phyloP scores from a whole-genome alignment of 768 basidiomycete species.

The Chlorophyllum brunneum region DNA sequence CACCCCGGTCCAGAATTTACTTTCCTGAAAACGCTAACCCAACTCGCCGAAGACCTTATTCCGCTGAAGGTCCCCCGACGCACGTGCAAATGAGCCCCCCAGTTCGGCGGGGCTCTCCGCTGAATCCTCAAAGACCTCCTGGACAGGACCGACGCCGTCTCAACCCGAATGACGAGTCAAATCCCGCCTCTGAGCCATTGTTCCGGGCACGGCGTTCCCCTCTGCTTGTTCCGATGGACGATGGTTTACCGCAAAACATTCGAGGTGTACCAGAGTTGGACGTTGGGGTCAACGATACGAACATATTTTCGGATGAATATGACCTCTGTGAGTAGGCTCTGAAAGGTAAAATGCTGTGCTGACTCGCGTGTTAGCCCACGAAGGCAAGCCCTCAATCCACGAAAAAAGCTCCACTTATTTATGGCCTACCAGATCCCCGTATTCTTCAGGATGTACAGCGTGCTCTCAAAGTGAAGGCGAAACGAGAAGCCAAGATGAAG shows the following conservation, averaged over 20 bases:
- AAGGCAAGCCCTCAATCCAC: constrained; percentile 46
- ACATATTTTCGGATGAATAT: constrained; percentile 69
- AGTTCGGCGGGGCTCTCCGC: constrained; percentile 28
- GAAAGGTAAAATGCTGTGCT: background rate
- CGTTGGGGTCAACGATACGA: constrained; percentile 17
- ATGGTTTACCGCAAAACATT: background rate
- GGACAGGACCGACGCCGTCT: constrained; percentile 23
- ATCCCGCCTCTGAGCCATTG: constrained; percentile 18
- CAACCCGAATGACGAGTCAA: constrained; percentile 22
- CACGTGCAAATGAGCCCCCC: constrained; percentile 23
- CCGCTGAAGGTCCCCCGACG: constrained; percentile 5
- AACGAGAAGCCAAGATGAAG: constrained; percentile 63
- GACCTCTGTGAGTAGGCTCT: constrained; percentile 57
- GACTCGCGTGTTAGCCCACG: constrained; percentile 48
- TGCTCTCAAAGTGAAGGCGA: constrained; percentile 68
- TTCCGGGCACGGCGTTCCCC: constrained; percentile 12
- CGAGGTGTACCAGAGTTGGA: constrained; percentile 16
- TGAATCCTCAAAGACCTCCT: constrained; percentile 29
- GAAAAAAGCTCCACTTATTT: constrained; percentile 1
- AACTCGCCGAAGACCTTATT: constrained; percentile 14
- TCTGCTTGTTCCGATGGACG: constrained; percentile 4
- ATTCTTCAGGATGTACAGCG: constrained; percentile 79
- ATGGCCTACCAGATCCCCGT: constrained; percentile 54
- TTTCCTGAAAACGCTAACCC: constrained; percentile 6
- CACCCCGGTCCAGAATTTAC: constrained; percentile 5